A percentile compares a stretch with the other conserved stretches of the same genome.
phyloP scores from a whole-genome alignment of 306 rosid genomes.

The Pyrus betulifolia region DNA sequence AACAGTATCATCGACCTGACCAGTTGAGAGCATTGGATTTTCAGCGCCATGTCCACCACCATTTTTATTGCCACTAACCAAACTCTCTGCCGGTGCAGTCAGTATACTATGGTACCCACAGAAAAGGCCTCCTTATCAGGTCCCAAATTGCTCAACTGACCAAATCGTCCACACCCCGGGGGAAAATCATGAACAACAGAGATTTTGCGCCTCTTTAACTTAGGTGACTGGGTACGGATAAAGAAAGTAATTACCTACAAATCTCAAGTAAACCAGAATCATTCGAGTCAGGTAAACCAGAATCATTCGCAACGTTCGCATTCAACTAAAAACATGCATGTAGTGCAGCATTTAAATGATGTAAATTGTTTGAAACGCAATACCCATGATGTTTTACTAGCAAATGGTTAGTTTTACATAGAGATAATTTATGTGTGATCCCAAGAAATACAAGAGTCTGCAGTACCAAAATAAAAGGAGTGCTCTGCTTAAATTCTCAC shows the following conservation, averaged over 20 bases:
- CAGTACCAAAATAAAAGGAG: not conserved
- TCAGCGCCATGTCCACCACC: not conserved
- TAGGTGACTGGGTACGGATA: slow-evolving; percentile 1
- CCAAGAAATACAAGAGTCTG: not conserved
- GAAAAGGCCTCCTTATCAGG: not conserved
- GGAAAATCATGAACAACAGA: slow-evolving; percentile 80
- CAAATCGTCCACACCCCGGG: slow-evolving; percentile 56
- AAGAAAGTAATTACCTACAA: not conserved
- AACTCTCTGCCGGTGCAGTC: not conserved
- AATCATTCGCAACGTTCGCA: too few relatives aligned
- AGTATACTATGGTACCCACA: not conserved
- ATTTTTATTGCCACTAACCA: not conserved
- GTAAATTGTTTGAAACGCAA: too few relatives aligned
- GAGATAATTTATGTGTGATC: not conserved
- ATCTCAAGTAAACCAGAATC: too few relatives aligned
- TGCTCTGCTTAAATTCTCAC: not conserved
- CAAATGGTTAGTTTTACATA: too few relatives aligned
- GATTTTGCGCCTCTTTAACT: slow-evolving; percentile 41
- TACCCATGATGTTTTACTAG: too few relatives aligned
- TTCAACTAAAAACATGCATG: too few relatives aligned
- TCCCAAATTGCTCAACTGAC: not conserved
- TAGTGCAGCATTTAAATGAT: too few relatives aligned
- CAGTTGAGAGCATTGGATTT: not conserved
- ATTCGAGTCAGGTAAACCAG: too few relatives aligned
- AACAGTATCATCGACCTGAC: not conserved